Evolutionary conservation across 2,329 filamentous ascomycete genomes (phyloP).

Genomic region (Zasmidium angulare): DNA sequence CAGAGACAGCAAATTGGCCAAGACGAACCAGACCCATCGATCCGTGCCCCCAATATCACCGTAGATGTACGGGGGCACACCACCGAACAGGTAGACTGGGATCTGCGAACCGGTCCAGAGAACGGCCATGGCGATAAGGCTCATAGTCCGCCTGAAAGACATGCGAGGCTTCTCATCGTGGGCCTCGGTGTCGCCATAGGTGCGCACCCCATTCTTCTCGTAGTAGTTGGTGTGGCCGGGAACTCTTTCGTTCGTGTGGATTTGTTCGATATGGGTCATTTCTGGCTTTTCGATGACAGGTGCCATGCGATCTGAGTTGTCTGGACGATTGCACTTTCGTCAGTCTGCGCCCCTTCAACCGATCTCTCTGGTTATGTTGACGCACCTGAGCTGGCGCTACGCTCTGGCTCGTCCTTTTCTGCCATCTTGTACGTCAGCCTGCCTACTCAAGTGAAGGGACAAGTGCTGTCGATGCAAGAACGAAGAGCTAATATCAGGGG

Average conservation of each 20-base stretch:
- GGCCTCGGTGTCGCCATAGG: slow-evolving; percentile 49
- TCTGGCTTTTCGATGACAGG: slow-evolving; percentile 17
- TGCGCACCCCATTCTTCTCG: slow-evolving; percentile 48
- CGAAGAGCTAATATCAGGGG: too few relatives aligned
- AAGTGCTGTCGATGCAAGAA: not conserved
- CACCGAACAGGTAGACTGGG: slow-evolving; percentile 51
- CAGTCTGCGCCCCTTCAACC: not conserved
- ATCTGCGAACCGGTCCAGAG: slow-evolving; percentile 63
- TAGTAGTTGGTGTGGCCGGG: slow-evolving; percentile 44
- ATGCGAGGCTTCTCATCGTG: slow-evolving; percentile 44
- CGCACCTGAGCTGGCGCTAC: not conserved
- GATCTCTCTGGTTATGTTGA: too few relatives aligned
- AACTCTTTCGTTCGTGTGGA: slow-evolving; percentile 39
- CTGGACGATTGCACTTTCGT: not conserved
- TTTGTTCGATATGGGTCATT: slow-evolving; percentile 34
- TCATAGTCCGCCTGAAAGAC: slow-evolving; percentile 54
- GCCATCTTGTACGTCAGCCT: not conserved
- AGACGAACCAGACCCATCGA: slow-evolving; percentile 45
- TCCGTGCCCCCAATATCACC: slow-evolving; percentile 22
- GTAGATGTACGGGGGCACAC: slow-evolving; percentile 25
- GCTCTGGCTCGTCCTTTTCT: not conserved
- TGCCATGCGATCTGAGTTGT: not conserved
- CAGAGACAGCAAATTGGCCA: slow-evolving; percentile 55
- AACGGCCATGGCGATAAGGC: slow-evolving; percentile 59
- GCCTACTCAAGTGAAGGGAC: not conserved